A percentile compares a stretch with the other conserved stretches of the same genome.
phyloP scores from a whole-genome alignment of 176 grass and related monocot genomes.

The Musa itinerans region DNA sequence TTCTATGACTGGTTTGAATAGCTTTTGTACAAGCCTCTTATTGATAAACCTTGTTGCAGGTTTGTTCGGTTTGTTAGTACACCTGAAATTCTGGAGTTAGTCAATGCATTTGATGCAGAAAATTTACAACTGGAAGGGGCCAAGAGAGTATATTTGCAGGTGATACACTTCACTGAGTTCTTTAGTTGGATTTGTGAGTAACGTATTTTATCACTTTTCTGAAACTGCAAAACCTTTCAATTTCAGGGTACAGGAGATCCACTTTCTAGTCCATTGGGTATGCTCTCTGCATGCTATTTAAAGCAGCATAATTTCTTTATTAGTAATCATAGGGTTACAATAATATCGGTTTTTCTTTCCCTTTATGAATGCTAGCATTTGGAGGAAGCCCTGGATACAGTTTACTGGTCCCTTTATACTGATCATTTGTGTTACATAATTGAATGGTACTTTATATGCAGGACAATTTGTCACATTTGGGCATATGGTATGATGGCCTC shows the following conservation, averaged over 20 bases:
- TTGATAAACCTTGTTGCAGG: constrained; percentile 31
- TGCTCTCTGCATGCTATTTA: constrained; percentile 15
- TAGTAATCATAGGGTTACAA: background rate
- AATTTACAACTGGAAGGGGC: constrained; percentile 85
- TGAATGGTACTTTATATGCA: too few species aligned
- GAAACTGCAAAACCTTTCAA: constrained; percentile 20
- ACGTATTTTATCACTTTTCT: constrained; percentile 29
- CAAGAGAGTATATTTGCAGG: constrained; percentile 80
- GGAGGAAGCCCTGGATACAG: too few species aligned
- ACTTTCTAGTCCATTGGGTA: constrained; percentile 45
- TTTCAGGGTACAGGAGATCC: constrained; percentile 54
- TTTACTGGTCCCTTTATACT: too few species aligned
- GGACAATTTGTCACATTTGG: too few species aligned
- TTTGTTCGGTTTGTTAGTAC: constrained; percentile 92
- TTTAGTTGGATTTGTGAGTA: background rate
- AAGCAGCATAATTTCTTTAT: constrained; percentile 2
- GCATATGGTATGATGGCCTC: too few species aligned
- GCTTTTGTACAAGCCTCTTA: background rate
- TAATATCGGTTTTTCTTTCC: too few species aligned
- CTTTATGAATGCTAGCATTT: too few species aligned
- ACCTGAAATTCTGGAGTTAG: constrained; percentile 76
- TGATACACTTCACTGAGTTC: background rate
- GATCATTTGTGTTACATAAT: too few species aligned
- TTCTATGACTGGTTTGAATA: background rate
- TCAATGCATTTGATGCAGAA: constrained; percentile 59